Base-by-base conservation (phyloP, 2,329 filamentous ascomycete species). In the Colletotrichum horii region DNA sequence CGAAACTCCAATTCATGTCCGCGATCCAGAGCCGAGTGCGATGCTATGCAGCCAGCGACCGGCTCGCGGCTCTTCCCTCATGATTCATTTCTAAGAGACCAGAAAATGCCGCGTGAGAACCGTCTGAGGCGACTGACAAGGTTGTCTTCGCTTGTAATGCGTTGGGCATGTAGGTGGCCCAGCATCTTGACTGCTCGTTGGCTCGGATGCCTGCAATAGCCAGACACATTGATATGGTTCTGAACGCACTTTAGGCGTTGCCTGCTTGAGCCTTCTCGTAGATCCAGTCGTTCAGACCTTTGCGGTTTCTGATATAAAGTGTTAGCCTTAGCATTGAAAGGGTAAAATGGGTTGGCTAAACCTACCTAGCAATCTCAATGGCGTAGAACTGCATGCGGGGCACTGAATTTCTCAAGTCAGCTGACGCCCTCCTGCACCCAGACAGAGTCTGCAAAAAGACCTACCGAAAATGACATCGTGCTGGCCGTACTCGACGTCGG, bases 281-380 rank as follows among this genome's bases (percentile, higher is more conserved):
- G 77, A 99, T 92, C 97, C 97, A 99, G 85, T 99, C 97, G 82
- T 99, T 99, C 74, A 98, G 87, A 32, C 96, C 96, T 70, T 91
- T 91, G 76, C 93, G 93, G 86, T 99, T 99, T 89, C 95, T 92
- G 66, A 91, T 89, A 78, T 93, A 94, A 8, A 12, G 3, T 19
- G 22, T 56, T 12, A 56, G 32, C n/a, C 6, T 61, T 28, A n/a
- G 55, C 16, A 22, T 22, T 12, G 36, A 19, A 19, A 9, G 36
- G 24, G 9, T 26, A 15, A 28, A 24, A 19, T 36, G 9, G 15
- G 24, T 36, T 22, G 66, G 15, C 16, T 80, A 36, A 80, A 75
- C 32, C 70, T 67, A 79, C 85, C 87, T 84, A 56, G 86, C 87
- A 80, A 90, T 89, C 82, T 90, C 87, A 66, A 88, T 78, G 65